Conservation (phyloP, 2,329 filamentous ascomycete genomes). For the Zalaria obscura region DNA sequence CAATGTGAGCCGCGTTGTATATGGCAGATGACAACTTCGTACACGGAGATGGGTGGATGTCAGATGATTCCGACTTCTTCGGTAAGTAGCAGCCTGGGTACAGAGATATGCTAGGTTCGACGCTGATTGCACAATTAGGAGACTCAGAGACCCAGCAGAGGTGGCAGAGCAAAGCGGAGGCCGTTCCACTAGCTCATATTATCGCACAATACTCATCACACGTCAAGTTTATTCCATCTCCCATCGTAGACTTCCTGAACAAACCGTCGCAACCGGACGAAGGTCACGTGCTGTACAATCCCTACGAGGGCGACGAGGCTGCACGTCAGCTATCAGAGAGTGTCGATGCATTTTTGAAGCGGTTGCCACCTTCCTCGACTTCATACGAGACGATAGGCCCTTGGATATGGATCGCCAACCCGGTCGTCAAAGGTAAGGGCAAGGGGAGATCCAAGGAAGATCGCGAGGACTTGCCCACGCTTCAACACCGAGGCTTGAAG, state of each 20-base stretch:
- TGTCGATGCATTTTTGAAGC: conserved; percentile 48
- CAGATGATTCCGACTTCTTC: conserved; percentile 31
- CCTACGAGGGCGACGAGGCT: conserved; percentile 36
- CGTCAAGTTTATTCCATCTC: not conserved
- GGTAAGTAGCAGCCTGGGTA: conserved; percentile 17
- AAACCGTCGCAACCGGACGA: not conserved
- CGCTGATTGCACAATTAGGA: not conserved
- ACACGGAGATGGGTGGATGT: conserved; percentile 20
- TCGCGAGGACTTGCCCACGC: conserved; percentile 16
- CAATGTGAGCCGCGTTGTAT: no score
- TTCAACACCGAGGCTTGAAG: conserved; percentile 41
- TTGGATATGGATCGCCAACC: conserved; percentile 66
- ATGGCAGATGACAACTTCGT: conserved; percentile 11
- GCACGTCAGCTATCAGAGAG: conserved; percentile 53
- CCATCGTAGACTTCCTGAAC: not conserved
- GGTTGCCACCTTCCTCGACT: conserved; percentile 55
- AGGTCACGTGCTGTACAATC: conserved; percentile 37
- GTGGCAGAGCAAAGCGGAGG: not conserved
- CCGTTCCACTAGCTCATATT: not conserved
- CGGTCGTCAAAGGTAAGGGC: conserved; percentile 28
- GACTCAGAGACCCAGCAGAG: not conserved
- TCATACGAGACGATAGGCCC: conserved; percentile 29
- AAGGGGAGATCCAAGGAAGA: conserved; percentile 25
- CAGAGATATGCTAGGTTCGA: not conserved
- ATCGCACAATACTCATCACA: not conserved